phyloP scores from a whole-genome alignment of 768 basidiomycete genomes.

The Rhodotorula diobovata region DNA sequence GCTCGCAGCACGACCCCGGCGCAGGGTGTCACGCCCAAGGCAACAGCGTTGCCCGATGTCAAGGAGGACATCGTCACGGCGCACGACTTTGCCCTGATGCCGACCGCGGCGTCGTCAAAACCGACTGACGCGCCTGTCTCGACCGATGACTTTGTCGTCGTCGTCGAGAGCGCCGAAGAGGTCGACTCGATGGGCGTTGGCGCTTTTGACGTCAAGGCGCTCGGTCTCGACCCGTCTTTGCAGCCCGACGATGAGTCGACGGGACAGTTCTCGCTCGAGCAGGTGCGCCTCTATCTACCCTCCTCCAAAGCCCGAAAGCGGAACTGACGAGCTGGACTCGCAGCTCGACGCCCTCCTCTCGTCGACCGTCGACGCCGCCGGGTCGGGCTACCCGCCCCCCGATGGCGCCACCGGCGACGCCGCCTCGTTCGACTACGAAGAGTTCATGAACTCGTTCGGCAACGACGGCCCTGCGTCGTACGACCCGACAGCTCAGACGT shows the following conservation, averaged over 20 bases:
- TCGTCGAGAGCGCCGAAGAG: neutral
- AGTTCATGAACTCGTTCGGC: slow-evolving; percentile 14
- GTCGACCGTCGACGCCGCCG: neutral
- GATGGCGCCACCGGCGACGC: neutral
- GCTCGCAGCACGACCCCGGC: too few species aligned
- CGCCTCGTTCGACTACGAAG: slow-evolving; percentile 13
- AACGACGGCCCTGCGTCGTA: slow-evolving; percentile 2
- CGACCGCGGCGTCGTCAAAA: neutral
- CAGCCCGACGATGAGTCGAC: too few species aligned
- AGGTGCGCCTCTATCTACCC: neutral
- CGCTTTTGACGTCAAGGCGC: neutral
- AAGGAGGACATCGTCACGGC: neutral
- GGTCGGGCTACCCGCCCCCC: neutral
- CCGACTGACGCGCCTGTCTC: too few species aligned
- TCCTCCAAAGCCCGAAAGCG: neutral
- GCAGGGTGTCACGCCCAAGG: too few species aligned
- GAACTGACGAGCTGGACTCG: neutral
- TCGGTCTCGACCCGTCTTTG: neutral
- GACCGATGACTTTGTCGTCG: neutral
- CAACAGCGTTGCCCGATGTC: too few species aligned
- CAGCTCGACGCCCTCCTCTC: slow-evolving; percentile 19
- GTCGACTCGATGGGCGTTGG: too few species aligned
- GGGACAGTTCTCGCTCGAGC: slow-evolving; percentile 8
- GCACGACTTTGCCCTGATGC: neutral
- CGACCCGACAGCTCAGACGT: slow-evolving; percentile 6